Base-by-base conservation (phyloP, 2,329 filamentous ascomycete genomes). In the Raffaelea albimanens region DNA sequence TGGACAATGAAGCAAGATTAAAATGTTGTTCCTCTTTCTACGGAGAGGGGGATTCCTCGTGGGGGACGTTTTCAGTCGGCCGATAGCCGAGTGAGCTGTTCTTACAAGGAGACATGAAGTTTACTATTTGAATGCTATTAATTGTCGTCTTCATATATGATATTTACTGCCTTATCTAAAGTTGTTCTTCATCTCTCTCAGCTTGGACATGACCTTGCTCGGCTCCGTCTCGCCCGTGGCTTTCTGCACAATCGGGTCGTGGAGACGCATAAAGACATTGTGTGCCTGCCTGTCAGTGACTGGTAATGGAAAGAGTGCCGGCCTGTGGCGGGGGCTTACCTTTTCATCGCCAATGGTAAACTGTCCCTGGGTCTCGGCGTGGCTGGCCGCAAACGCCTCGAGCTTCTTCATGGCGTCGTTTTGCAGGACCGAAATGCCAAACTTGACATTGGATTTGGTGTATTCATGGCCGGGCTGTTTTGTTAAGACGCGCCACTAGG, bases 311-410 rank as follows among this genome's bases (percentile, higher is more conserved):
- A 14, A 14, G n/a, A n/a, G n/a, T n/a, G n/a, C n/a, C n/a, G n/a
- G n/a, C n/a, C n/a, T 29, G 13, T 29, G 25, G 25, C 13, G 13
- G 25, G 13, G 25, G 20, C 66, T 48, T 65, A 87, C 87, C 83
- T 97, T 97, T 68, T 98, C 93, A 60, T 98, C 89, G 0, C 85
- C 90, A 65, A 98, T 97, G 0, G 91, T 98, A 58, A 95, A 97
- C 61, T 89, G 87, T 42, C 93, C 93, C 64, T 95, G 90, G 1
- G 93, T 97, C 68, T 96, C 78, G 67, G 82, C 72, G 65, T 96
- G 91, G 51, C 76, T 73, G 47, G 86, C 79, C 2, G 87, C 85
- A 63, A 88, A 96, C 0, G 75, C 72, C 55, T 86, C 72, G 29
- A 98, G 73, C 57, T 82, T 85, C 71, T 85, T 82, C 53, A 96